phyloP scores from a whole-genome alignment of 2,329 filamentous ascomycete species.

The Curvularia sp. region DNA sequence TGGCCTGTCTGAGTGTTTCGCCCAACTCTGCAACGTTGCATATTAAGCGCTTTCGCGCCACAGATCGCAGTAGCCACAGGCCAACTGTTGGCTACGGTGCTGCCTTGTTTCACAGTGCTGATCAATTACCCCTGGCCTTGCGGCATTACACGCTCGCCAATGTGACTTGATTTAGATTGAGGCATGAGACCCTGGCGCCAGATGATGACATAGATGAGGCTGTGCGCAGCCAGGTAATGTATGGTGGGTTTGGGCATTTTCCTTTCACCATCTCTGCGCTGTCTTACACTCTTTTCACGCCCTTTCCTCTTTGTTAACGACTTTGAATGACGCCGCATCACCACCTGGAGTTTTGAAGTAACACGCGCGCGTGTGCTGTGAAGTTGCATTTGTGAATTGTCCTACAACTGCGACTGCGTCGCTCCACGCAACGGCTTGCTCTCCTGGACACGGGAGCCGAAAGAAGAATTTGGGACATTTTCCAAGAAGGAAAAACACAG shows the following conservation, averaged over 20 bases:
- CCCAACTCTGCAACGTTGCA: constrained; percentile 30
- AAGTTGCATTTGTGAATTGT: not conserved
- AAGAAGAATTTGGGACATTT: constrained; percentile 10
- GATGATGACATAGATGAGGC: constrained; percentile 23
- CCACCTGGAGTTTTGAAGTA: too few relatives aligned
- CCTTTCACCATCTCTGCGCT: constrained; percentile 8
- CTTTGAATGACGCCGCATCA: not conserved
- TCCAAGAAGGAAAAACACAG: not conserved
- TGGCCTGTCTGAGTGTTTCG: constrained; percentile 36
- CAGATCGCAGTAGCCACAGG: constrained; percentile 31
- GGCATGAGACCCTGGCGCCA: constrained; percentile 16
- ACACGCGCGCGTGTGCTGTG: not conserved
- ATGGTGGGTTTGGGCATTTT: not conserved
- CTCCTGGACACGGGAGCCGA: constrained; percentile 26
- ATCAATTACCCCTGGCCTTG: constrained; percentile 25
- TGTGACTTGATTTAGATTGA: constrained; percentile 23
- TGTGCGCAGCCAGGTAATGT: constrained; percentile 1
- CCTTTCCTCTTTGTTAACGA: not conserved
- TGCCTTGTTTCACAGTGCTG: constrained; percentile 26
- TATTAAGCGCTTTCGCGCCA: constrained; percentile 40
- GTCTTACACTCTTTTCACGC: not conserved
- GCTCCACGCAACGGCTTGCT: not conserved
- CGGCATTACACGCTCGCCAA: constrained; percentile 8
- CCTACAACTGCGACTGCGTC: not conserved
- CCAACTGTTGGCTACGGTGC: constrained; percentile 29